phyloP scores from a whole-genome alignment of 2,329 filamentous ascomycete species.

The Mariannaea sp. region DNA sequence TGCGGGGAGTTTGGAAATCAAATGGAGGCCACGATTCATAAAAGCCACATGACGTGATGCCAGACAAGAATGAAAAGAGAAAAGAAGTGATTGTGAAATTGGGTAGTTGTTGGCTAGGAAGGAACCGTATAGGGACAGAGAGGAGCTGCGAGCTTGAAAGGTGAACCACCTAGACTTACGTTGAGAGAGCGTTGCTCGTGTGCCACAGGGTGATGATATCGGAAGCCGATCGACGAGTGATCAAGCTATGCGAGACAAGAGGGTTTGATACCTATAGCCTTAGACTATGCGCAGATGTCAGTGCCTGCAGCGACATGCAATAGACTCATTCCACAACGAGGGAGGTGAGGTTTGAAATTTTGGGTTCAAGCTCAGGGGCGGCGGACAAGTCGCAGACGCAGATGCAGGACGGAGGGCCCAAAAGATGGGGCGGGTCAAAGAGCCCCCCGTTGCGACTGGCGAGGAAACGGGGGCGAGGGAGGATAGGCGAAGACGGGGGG shows the following conservation, averaged over 20 bases:
- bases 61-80: neutral
- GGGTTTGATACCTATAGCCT: conserved; percentile 31
- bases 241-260: conserved; percentile 22
- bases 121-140: conserved; percentile 4
- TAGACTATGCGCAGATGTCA: conserved; percentile 28
- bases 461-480: conserved; percentile 29
- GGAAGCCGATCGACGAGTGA: conserved; percentile 17
- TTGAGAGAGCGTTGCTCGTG: conserved; percentile 25
- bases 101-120: conserved; percentile 19
- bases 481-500: conserved; percentile 15
- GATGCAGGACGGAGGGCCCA: conserved; percentile 25
- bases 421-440: conserved; percentile 31
- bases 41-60: conserved; percentile 34
- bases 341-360: conserved; percentile 11
- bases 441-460: conserved; percentile 22
- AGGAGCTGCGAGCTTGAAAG: conserved; percentile 8
- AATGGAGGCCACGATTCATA: conserved; percentile 27
- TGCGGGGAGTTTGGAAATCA: conserved; percentile 14
- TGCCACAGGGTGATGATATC: conserved; percentile 23
- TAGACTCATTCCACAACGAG: conserved; percentile 20
- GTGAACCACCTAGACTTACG: conserved; percentile 27
- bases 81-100: neutral
- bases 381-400: conserved; percentile 11
- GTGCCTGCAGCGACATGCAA: conserved; percentile 27
- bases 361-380: conserved; percentile 12